A percentile compares a stretch with the other conserved stretches of the same genome.
Evolutionary conservation across 75 land plant species (phyloP).

Genomic region (Larix kaempferi): DNA sequence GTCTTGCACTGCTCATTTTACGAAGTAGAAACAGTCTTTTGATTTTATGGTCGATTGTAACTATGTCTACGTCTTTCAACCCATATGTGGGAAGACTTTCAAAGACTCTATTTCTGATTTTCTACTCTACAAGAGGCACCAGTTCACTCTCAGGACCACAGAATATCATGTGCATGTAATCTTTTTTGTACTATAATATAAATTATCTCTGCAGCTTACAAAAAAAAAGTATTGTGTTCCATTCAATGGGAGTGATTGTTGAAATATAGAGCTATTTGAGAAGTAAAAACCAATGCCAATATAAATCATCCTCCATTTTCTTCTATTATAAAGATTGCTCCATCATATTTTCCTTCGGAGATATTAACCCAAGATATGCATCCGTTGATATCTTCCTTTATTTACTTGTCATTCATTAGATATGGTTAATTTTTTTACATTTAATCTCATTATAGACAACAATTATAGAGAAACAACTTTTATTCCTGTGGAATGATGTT

Average conservation of each 20-base stretch:
- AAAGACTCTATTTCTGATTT: no score
- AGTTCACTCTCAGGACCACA: no score
- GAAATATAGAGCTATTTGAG: constrained; percentile 44
- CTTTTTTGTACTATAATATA: no score
- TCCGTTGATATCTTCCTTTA: not conserved
- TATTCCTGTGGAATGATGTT: no score
- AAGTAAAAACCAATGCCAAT: constrained; percentile 23
- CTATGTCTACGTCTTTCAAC: no score
- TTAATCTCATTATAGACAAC: not conserved
- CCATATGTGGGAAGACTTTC: no score
- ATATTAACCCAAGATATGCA: constrained; percentile 15
- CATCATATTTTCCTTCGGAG: constrained; percentile 33
- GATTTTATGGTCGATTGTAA: no score
- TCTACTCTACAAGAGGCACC: no score
- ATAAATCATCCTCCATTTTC: constrained; percentile 28
- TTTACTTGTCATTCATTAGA: not conserved
- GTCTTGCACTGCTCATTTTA: no score
- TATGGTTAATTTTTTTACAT: not conserved
- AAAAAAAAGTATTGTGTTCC: not conserved
- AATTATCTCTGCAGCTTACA: no score
- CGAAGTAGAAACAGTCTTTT: no score
- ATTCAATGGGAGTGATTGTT: constrained; percentile 28
- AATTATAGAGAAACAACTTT: not conserved
- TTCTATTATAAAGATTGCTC: constrained; percentile 29
- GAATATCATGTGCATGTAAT: no score